Evolutionary conservation across 2,329 filamentous ascomycete species (phyloP).

Genomic region (Colletotrichum lentis): DNA sequence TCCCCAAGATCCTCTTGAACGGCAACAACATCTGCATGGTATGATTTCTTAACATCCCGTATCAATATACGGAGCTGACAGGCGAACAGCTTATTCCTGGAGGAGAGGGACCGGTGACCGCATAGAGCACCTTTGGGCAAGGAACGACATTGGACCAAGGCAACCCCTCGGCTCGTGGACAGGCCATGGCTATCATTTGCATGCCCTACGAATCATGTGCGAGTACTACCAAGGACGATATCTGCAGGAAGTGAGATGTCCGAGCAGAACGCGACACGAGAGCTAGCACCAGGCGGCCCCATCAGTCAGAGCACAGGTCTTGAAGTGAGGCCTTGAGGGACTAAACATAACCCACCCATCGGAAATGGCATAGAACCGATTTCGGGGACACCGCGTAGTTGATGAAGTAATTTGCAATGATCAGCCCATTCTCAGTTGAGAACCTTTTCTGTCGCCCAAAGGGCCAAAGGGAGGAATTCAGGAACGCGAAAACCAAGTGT

Average conservation of each 20-base stretch:
- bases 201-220: neutral
- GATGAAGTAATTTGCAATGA: slow-evolving; percentile 31
- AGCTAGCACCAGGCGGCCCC: neutral
- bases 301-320: neutral
- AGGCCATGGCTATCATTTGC: neutral
- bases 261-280: neutral
- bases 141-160: neutral
- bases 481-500: slow-evolving; percentile 20
- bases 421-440: slow-evolving; percentile 17
- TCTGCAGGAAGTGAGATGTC: neutral
- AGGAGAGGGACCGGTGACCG: slow-evolving; percentile 70
- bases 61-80: slow-evolving; percentile 25
- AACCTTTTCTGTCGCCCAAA: slow-evolving; percentile 5
- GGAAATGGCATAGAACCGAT: slow-evolving; percentile 2
- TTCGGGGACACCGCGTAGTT: slow-evolving; percentile 13
- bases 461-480: neutral
- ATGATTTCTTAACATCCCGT: slow-evolving; percentile 43
- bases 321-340: neutral
- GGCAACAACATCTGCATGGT: slow-evolving; percentile 99
- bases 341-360: neutral
- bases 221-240: neutral
- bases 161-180: neutral
- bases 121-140: slow-evolving; percentile 4
- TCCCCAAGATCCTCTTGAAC: slow-evolving; percentile 94
- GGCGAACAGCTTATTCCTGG: slow-evolving; percentile 75